These are phyloP conservation scores for Penicillium verhagenii DNA, from an alignment of 495 filamentous ascomycete species.

Conservation along the genomic window DNA sequence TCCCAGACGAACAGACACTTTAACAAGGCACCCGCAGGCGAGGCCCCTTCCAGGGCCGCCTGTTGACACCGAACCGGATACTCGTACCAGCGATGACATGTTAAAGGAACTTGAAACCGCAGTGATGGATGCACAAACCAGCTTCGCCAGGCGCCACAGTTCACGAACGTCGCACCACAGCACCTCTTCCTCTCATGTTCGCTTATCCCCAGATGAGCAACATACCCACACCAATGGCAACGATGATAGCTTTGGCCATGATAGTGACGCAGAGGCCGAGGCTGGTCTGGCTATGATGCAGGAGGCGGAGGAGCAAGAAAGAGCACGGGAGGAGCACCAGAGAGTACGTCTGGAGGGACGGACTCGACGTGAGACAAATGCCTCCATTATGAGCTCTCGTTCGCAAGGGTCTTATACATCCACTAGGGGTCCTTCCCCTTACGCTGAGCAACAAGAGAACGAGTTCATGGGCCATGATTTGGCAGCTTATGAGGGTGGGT, in stretches of 20 bases:
- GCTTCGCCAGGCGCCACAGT: conserved; percentile 26
- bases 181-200: conserved; percentile 21
- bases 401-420: conserved; percentile 28
- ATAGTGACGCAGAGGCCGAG: conserved; percentile 88
- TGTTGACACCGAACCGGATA: conserved; percentile 40
- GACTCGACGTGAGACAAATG: conserved; percentile 52
- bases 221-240: conserved; percentile 54
- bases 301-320: conserved; percentile 81
- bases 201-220: conserved; percentile 40
- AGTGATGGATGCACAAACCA: conserved; percentile 33
- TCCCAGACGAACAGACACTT: conserved; percentile 53
- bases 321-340: conserved; percentile 40
- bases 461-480: conserved; percentile 74
- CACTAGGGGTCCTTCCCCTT: conserved; percentile 14
- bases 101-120: conserved; percentile 51
- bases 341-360: conserved; percentile 39
- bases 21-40: conserved; percentile 56
- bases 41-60: conserved; percentile 62
- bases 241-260: conserved; percentile 61
- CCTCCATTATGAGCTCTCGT: conserved; percentile 36
- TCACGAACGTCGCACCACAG: conserved; percentile 23
- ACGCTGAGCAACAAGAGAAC: conserved; percentile 48
- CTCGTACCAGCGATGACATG: conserved; percentile 38
- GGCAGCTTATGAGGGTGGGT: conserved; percentile 70
- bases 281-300: conserved; percentile 82